Conservation (phyloP, 148 eudicot genomes). For the Fagopyrum tataricum region DNA sequence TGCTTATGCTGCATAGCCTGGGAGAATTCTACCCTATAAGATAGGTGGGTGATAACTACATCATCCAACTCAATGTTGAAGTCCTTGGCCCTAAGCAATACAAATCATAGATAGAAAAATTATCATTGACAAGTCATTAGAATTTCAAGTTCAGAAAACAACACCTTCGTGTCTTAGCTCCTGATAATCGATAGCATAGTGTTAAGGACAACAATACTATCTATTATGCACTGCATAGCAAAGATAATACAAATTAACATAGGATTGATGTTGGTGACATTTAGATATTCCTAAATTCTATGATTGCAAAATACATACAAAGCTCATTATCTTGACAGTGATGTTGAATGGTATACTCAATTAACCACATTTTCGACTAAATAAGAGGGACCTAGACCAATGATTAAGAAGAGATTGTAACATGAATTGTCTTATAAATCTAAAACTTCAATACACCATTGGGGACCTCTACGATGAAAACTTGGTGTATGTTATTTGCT, state of each 20-base stretch:
- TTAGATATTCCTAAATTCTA: no score
- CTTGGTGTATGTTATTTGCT: no score
- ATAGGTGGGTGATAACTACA: constrained; percentile 74
- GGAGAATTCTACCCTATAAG: constrained; percentile 88
- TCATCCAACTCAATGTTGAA: constrained; percentile 86
- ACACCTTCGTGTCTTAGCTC: background rate
- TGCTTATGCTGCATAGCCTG: constrained; percentile 97
- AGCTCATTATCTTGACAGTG: no score
- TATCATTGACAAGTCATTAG: background rate
- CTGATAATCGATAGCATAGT: background rate
- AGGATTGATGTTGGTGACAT: background rate
- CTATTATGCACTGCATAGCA: background rate
- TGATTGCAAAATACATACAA: no score
- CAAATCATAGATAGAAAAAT: background rate
- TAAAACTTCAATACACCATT: no score
- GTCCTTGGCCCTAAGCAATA: constrained; percentile 53
- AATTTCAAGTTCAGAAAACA: background rate
- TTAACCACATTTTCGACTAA: no score
- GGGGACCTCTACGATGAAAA: no score
- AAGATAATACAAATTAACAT: background rate
- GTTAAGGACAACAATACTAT: background rate
- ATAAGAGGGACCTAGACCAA: no score
- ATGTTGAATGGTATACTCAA: no score
- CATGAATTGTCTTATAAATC: no score
- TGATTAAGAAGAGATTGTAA: no score